Percentiles rank a stretch among this genome's conserved stretches.
Evolutionary conservation across 2,329 filamentous ascomycete genomes (phyloP).

Genomic region (Tricladium varicosporioides): DNA sequence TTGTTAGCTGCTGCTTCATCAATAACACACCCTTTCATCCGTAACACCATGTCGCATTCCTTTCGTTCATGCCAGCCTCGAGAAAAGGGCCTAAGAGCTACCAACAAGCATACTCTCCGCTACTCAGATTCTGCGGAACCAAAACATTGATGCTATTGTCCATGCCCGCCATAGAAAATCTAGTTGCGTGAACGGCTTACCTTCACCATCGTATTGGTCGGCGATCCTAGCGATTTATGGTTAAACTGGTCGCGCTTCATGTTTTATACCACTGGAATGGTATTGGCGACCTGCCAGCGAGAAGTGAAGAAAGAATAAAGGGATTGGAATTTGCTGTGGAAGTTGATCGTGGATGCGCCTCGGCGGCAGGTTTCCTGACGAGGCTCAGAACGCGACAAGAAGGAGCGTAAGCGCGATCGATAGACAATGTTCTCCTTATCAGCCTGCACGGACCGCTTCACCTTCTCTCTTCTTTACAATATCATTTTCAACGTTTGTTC

Average conservation of each 20-base stretch:
- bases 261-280: constrained; percentile 11
- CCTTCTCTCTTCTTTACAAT: background rate
- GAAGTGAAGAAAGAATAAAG: background rate
- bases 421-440: background rate
- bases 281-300: constrained; percentile 3
- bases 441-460: background rate
- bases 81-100: background rate
- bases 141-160: background rate
- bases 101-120: background rate
- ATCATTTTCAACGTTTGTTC: background rate
- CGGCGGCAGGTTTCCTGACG: background rate
- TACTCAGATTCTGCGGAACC: too few species aligned
- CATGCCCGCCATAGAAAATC: background rate
- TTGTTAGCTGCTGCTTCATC: constrained; percentile 34
- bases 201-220: constrained; percentile 65
- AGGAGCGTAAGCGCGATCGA: background rate
- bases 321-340: background rate
- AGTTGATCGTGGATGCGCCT: constrained; percentile 3
- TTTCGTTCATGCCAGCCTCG: background rate
- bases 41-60: background rate
- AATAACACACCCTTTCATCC: constrained; percentile 9
- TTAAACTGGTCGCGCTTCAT: constrained; percentile 53
- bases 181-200: constrained; percentile 43
- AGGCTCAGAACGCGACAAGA: constrained; percentile 4
- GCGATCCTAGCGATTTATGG: constrained; percentile 64